These are phyloP conservation scores for Ustulina deusta DNA, from an alignment of 2,329 filamentous ascomycete species.

Conservation along the genomic window DNA sequence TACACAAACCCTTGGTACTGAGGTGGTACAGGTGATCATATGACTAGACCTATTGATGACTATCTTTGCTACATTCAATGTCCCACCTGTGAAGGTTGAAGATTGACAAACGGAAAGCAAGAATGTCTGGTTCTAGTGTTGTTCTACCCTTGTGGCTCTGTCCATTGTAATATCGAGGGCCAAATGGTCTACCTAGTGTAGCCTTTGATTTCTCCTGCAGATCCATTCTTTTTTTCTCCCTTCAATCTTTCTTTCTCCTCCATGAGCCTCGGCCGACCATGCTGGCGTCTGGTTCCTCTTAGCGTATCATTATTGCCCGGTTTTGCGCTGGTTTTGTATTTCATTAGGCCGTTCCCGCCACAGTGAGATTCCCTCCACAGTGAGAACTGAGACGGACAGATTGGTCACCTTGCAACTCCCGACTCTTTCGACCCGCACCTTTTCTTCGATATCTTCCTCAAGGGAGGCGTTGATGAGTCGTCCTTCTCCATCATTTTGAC, in stretches of 20 bases:
- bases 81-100: neutral
- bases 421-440: no score
- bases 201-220: conserved; percentile 6
- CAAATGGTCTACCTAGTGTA: neutral
- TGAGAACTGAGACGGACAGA: neutral
- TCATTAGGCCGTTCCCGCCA: conserved; percentile 6
- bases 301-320: conserved; percentile 9
- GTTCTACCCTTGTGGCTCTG: conserved; percentile 1
- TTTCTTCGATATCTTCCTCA: neutral
- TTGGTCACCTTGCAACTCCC: neutral
- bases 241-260: neutral
- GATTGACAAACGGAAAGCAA: neutral
- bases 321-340: neutral
- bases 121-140: conserved; percentile 3
- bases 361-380: neutral
- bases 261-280: neutral
- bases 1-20: conserved; percentile 23
- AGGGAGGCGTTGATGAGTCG: neutral
- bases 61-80: neutral
- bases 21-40: conserved; percentile 32
- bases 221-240: conserved; percentile 4
- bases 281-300: neutral
- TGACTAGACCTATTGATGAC: conserved; percentile 32
- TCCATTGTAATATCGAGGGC: neutral
- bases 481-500: neutral